Evolutionary conservation across 1,139 yeast genomes (phyloP).

Genomic region (Meyerozyma guilliermondii): DNA sequence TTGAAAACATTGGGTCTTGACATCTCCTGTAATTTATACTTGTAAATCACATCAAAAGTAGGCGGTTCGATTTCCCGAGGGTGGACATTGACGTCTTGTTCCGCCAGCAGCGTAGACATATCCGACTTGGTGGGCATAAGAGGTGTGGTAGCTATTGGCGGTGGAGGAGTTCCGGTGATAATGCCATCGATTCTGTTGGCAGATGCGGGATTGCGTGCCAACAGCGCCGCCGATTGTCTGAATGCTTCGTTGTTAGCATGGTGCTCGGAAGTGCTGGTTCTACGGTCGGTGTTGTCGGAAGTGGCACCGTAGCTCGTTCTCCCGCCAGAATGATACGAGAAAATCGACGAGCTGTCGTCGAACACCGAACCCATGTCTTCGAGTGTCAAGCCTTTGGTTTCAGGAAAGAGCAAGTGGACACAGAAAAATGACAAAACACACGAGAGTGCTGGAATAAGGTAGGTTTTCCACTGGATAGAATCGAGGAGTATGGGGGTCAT

Average conservation of each 20-base stretch:
- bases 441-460: slow-evolving; percentile 73
- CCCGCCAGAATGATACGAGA: slow-evolving; percentile 38
- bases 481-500: slow-evolving; percentile 84
- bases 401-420: slow-evolving; percentile 74
- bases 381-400: slow-evolving; percentile 81
- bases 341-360: slow-evolving; percentile 33
- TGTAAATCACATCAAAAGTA: slow-evolving; percentile 24
- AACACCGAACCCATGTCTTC: slow-evolving; percentile 71
- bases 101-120: slow-evolving; percentile 5
- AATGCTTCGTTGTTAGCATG: slow-evolving; percentile 15
- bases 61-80: slow-evolving; percentile 41
- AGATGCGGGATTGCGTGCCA: slow-evolving; percentile 34
- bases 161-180: slow-evolving; percentile 26
- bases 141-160: slow-evolving; percentile 9
- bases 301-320: slow-evolving; percentile 19
- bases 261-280: slow-evolving; percentile 17
- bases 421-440: slow-evolving; percentile 66
- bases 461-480: slow-evolving; percentile 70
- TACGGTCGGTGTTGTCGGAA: slow-evolving; percentile 9
- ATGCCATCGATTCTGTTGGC: slow-evolving; percentile 28
- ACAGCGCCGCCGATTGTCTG: slow-evolving; percentile 32
- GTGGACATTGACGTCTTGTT: slow-evolving; percentile 12
- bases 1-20: not conserved
- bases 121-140: slow-evolving; percentile 23
- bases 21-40: slow-evolving; percentile 18